Conservation (phyloP, 225 moss, liverwort and hornwort species). For the Straminergon stramineum region DNA sequence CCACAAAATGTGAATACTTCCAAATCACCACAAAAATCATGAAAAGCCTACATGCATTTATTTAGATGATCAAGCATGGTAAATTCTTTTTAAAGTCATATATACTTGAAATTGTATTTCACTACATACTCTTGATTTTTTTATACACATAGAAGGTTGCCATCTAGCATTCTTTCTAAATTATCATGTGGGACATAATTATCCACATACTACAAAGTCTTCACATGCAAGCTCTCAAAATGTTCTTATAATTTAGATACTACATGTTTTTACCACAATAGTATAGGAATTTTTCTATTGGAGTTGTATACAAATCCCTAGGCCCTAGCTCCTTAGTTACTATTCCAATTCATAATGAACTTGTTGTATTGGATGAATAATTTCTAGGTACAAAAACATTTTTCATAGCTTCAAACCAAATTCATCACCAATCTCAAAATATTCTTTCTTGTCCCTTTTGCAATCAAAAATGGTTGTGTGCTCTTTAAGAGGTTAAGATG, state of each 20-base stretch:
- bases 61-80: background rate
- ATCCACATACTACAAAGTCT: background rate
- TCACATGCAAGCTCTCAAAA: background rate
- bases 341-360: too few relatives aligned
- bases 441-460: background rate
- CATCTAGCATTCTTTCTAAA: background rate
- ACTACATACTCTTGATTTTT: background rate
- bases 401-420: background rate
- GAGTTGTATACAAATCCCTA: too few relatives aligned
- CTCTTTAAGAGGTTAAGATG: background rate
- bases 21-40: background rate
- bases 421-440: background rate
- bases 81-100: background rate
- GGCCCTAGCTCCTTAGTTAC: background rate
- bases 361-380: background rate
- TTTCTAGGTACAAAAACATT: background rate
- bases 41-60: rapidly evolving
- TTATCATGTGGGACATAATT: background rate
- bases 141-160: too few relatives aligned
- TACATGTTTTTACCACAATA: background rate
- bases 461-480: too few relatives aligned
- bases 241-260: background rate
- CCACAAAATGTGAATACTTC: rapidly evolving
- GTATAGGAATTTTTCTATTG: background rate
- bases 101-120: background rate